Base-by-base conservation (phyloP, 495 filamentous ascomycete genomes). In the Xylaria intraflava region DNA sequence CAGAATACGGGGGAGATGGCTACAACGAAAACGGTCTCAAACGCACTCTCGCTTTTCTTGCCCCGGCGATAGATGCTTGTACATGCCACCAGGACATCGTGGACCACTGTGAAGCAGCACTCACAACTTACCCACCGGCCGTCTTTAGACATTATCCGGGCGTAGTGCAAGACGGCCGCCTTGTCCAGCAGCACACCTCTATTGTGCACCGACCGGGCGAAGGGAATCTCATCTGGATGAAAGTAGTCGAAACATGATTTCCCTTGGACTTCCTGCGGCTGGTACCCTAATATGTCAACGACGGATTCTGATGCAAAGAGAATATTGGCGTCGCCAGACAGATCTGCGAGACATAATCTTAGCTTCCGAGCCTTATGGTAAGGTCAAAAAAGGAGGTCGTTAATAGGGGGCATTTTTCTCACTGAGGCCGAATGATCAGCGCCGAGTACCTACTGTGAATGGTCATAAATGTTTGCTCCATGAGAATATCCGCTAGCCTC, bases 391-490 rank as follows among this genome's bases (percentile, higher is more conserved):
- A 47, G 43, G 17, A 39, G 43, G 49, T 42, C 38, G 46, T 27
- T 46, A 52, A 29, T 35, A 31, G 33, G 51, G 22, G 36, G 40
- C 22, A 38, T 49, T 46, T 45, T 31, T 31, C 20, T 48, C 30
- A 43, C 49, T 16, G 39, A 38, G 16, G 47, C 43, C n/a, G 49
- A 53, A n/a, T 57, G 40, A 40, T 11, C 20, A 46, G 46, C 46
- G 6, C 14, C 44, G 35, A 60, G 56, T 59, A 80, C 85, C 72
- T 69, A 83, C 90, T 89, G 70, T 94, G 89, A 59, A 94, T 94
- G 56, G 89, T 89, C 73, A 95, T 94, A 73, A 94, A 94, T 39
- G 89, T 95, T 58, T 86, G 88, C 71, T 93, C 89, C 89, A 93
- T 93, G 64, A 59, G 71, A 68, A 56, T 62, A 60, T 58, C 30